Base-by-base conservation (phyloP, 2,329 filamentous ascomycete species). In the Colletotrichum magnum region DNA sequence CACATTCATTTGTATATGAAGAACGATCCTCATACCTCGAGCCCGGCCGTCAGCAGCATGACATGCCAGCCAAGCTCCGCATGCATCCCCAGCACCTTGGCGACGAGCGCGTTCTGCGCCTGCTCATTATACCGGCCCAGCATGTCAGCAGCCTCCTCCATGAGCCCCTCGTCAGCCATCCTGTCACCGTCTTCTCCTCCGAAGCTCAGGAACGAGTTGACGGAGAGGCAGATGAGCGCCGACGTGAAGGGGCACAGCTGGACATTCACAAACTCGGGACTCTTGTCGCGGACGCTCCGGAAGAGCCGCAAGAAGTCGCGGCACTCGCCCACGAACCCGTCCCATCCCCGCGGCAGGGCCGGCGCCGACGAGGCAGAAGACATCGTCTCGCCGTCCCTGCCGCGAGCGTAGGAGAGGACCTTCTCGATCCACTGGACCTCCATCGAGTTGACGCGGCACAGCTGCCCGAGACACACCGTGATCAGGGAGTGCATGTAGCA, bases 401-500 rank as follows among this genome's bases (percentile, higher is more conserved):
- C 48, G 24, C 52, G 52, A 10, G 28, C 52, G 0, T 56, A 56
- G 3, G 28, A 56, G 4, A 36, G 52, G 39, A 56, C 28, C 52
- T 56, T 18, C n/a, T 56, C 52, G 26, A 56, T 21, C 52, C 52
- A 56, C 9, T 41, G 52, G 36, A 56, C 15, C 26, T 56, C 52
- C 52, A 56, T 56, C 24, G 52, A 56, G 52, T 56, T 56, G 52
- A 56, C 52, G 28, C 36, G 52, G 15, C 52, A 56, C 16, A 41
- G 16, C 15, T 57, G 32, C 18, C 16, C 53, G 13, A 41, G 53
- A 12, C 53, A 41, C 39, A 28, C 24, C 32, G 13, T 26, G 21
- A 41, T 26, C 53, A 26, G 13, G 21, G n/a, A 39, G 32, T 57
- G 39, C 53, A 57, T 41, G 18, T 41, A 41, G 36, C 52, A 56